These are phyloP conservation scores for Saccharomycopsis sp. DNA, from an alignment of 805 yeast genomes.

Conservation along the genomic window DNA sequence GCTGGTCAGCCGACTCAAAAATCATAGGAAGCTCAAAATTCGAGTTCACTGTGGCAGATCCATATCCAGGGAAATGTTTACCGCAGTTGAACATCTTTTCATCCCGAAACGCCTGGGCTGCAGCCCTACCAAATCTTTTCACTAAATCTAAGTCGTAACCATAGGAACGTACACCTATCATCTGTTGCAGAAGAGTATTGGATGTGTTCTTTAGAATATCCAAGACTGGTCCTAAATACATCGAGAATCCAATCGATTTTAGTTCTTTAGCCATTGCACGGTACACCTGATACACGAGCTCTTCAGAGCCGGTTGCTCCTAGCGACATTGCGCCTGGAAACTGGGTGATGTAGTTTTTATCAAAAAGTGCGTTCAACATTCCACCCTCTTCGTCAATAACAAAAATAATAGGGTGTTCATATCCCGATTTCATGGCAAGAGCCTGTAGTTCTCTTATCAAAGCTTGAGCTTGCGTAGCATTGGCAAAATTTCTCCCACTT, in stretches of 20 bases:
- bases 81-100: conserved; percentile 52
- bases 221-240: conserved; percentile 54
- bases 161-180: conserved; percentile 51
- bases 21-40: conserved; percentile 53
- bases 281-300: conserved; percentile 44
- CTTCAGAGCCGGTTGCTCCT: conserved; percentile 45
- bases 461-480: conserved; percentile 41
- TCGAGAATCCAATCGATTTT: conserved; percentile 47
- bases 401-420: conserved; percentile 46
- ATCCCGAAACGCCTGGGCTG: conserved; percentile 45
- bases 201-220: conserved; percentile 53
- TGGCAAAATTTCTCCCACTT: conserved; percentile 43
- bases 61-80: conserved; percentile 63
- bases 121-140: conserved; percentile 44
- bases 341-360: conserved; percentile 44
- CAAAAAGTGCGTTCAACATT: conserved; percentile 52
- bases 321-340: conserved; percentile 63
- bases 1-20: conserved; percentile 46
- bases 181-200: conserved; percentile 34
- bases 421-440: conserved; percentile 45
- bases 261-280: conserved; percentile 50
- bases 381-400: conserved; percentile 63
- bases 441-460: conserved; percentile 48
- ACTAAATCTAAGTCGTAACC: conserved; percentile 58
- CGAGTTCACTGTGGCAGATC: conserved; percentile 53